A percentile compares a stretch with the other conserved stretches of the same genome.
Conservation (phyloP, 2,329 filamentous ascomycete genomes). For the Diaporthe batatas region DNA sequence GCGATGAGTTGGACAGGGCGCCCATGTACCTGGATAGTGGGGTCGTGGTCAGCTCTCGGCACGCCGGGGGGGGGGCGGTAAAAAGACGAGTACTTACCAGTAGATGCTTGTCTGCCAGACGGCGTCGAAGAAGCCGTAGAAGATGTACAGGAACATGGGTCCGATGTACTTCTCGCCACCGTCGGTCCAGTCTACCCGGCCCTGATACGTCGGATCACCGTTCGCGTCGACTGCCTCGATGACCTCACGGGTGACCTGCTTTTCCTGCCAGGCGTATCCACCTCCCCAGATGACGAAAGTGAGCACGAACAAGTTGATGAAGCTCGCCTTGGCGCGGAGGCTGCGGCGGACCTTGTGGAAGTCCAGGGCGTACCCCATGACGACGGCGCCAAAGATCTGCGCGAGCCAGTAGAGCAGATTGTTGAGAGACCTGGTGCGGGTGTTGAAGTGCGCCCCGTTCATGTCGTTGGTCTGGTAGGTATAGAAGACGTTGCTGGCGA, state of each 20-base stretch:
- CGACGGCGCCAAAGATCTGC: constrained; percentile 81
- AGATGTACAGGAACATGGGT: constrained; percentile 90
- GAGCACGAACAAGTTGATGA: constrained; percentile 72
- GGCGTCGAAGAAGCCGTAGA: constrained; percentile 91
- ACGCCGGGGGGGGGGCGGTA: not conserved
- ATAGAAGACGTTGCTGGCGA: constrained; percentile 84
- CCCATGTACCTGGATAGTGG: constrained; percentile 91
- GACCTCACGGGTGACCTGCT: constrained; percentile 65
- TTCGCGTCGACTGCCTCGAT: constrained; percentile 45
- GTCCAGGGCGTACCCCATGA: constrained; percentile 82
- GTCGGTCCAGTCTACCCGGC: constrained; percentile 73
- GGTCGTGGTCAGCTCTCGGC: not conserved
- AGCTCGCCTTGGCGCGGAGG: constrained; percentile 74
- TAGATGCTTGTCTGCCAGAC: constrained; percentile 92
- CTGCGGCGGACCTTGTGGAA: constrained; percentile 69
- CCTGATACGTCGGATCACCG: constrained; percentile 44
- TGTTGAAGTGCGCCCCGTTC: constrained; percentile 79
- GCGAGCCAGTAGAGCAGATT: constrained; percentile 82
- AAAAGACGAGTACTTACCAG: constrained; percentile 75
- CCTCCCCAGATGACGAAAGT: constrained; percentile 88
- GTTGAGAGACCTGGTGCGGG: constrained; percentile 80
- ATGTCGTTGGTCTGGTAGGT: constrained; percentile 81
- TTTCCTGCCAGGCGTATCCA: constrained; percentile 81
- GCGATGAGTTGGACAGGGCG: constrained; percentile 89
- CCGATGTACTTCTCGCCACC: constrained; percentile 73